Evolutionary conservation across 2,329 filamentous ascomycete genomes (phyloP).

Genomic region (Alternaria burnsii): DNA sequence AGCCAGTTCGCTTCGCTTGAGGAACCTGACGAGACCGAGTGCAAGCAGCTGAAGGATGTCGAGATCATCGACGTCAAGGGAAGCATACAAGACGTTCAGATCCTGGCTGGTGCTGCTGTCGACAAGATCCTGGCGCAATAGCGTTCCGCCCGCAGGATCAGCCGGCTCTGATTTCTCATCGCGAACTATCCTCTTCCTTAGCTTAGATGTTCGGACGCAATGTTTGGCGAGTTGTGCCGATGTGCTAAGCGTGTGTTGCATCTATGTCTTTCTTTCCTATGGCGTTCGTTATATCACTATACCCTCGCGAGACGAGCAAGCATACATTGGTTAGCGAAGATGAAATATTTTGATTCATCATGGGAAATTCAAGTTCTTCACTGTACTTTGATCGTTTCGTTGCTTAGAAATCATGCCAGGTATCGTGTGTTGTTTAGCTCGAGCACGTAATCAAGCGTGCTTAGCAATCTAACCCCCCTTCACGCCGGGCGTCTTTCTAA

Average conservation of each 20-base stretch:
- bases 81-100: slow-evolving; percentile 51
- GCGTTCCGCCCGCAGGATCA: neutral
- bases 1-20: slow-evolving; percentile 93
- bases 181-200: neutral
- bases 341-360: neutral
- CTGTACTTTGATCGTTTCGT: neutral
- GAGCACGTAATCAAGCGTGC: neutral
- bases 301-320: slow-evolving; percentile 2
- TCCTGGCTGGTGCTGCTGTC: slow-evolving; percentile 51
- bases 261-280: neutral
- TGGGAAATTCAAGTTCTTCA: slow-evolving; percentile 5
- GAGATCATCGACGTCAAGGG: slow-evolving; percentile 58
- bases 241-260: neutral
- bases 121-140: slow-evolving; percentile 40
- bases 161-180: slow-evolving; percentile 8
- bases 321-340: neutral
- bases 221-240: neutral
- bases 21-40: slow-evolving; percentile 74
- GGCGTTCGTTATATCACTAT: slow-evolving; percentile 7
- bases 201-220: neutral
- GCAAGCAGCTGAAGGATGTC: slow-evolving; percentile 56
- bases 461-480: neutral
- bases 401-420: too few relatives aligned
- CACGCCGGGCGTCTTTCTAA: neutral
- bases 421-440: neutral